Evolutionary conservation across 352 stramenopile genomes (phyloP).

Genomic region (Bremia lactucae): DNA sequence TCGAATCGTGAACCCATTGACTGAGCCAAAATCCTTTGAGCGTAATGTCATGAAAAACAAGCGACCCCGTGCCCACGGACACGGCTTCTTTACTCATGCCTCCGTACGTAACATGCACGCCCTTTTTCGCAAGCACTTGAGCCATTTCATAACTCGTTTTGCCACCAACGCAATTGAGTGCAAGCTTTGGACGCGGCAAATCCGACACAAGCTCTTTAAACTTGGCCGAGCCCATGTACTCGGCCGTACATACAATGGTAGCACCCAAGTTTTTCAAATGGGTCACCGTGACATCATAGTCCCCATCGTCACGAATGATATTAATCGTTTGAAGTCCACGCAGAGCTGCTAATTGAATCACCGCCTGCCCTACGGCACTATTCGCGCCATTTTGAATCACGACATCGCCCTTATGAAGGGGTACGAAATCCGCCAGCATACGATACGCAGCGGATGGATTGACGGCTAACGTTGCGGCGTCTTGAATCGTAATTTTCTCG

Average conservation of each 20-base stretch:
- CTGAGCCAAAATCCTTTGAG: constrained; percentile 83
- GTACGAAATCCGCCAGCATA: constrained; percentile 76
- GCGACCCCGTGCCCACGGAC: constrained; percentile 48
- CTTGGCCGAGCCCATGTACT: constrained; percentile 67
- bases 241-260: constrained; percentile 55
- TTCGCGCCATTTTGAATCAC: constrained; percentile 88
- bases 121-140: constrained; percentile 63
- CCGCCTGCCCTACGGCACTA: constrained; percentile 75
- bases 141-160: constrained; percentile 56
- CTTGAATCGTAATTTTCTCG: constrained; percentile 78
- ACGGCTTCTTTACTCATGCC: constrained; percentile 72
- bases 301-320: constrained; percentile 72
- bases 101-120: constrained; percentile 71
- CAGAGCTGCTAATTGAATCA: constrained; percentile 82
- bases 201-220: constrained; percentile 81
- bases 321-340: constrained; percentile 88
- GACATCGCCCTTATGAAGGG: constrained; percentile 68
- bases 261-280: constrained; percentile 74
- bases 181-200: constrained; percentile 76
- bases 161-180: constrained; percentile 73
- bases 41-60: constrained; percentile 84
- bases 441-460: constrained; percentile 83
- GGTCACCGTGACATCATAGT: constrained; percentile 67
- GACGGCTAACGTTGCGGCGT: constrained; percentile 70
- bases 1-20: constrained; percentile 66